Evolutionary conservation across 176 grass and related monocot genomes (phyloP).

Genomic region (Oryza longistaminata): DNA sequence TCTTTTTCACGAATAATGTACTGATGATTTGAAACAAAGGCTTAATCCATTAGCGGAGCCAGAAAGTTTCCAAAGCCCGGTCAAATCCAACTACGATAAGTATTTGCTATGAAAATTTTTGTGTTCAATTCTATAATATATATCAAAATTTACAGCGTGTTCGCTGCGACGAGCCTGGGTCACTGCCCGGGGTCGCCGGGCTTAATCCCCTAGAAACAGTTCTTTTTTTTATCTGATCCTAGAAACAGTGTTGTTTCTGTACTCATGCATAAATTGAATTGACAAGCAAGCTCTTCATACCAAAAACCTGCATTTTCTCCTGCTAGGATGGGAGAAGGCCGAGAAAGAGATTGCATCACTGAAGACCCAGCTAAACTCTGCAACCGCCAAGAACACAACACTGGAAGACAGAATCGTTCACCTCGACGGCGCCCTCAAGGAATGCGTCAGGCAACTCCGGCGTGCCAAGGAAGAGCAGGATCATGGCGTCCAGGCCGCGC

Average conservation of each 20-base stretch:
- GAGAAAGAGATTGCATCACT: constrained; percentile 67
- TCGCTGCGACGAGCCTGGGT: too few species aligned
- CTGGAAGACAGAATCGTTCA: constrained; percentile 71
- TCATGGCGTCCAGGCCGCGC: constrained; percentile 52
- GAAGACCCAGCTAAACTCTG: constrained; percentile 63
- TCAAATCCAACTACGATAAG: too few species aligned
- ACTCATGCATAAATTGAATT: neutral
- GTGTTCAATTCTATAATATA: too few species aligned
- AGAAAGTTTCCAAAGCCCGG: too few species aligned
- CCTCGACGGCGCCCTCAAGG: constrained; percentile 83
- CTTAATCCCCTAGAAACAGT: neutral
- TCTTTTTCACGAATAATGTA: neutral
- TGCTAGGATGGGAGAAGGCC: constrained; percentile 88
- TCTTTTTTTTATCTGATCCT: neutral
- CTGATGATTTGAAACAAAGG: neutral
- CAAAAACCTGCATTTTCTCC: neutral
- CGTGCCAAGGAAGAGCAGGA: constrained; percentile 68
- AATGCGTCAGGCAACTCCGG: constrained; percentile 83
- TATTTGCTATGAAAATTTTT: too few species aligned
- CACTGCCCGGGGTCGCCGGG: too few species aligned
- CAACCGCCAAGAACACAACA: constrained; percentile 53
- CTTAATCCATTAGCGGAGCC: neutral
- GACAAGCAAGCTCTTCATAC: neutral
- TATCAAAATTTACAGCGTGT: too few species aligned
- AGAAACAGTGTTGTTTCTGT: neutral